Evolutionary conservation across 441 rosid genomes (phyloP), one percentile per base, ranked within the genome.

Genomic region (Adansonia madagascariensis): DNA sequence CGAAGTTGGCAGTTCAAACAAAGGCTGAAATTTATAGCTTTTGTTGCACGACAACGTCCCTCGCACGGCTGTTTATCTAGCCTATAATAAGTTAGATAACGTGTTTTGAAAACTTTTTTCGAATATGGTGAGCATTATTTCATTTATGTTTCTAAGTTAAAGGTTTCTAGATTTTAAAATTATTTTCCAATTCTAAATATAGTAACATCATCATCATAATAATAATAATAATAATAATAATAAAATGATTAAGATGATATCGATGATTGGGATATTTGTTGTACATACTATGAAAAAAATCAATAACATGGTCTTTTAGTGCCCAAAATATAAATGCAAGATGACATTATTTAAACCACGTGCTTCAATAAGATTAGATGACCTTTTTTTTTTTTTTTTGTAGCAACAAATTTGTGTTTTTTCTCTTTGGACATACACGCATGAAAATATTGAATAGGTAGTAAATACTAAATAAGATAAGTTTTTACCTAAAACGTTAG

Each of bases 21-120:
- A 6, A 15, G 59, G 46, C 79, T 64, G 70, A 46, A 57, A 41
- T 66, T 47, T 69, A 47, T 86, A 82, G 79, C 94, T 87, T 88
- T 61, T 11, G 67, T 75, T 73, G 78, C 89, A 88, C 88, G 94
- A 83, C 78, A 84, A 72, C 83, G 78, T 85, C 78, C 69, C 74
- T 56, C 69, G 73, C 92, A 86, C 90, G 92, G 84, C 47, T 35
- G 80, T 67, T 78, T 63, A 62, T 76, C 77, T 69, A 68, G 88
- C 88, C 85, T 0, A 14, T 14, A 2, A 12, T 50, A 12, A 50
- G n/a, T 12, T 14, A 50, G n/a, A 15, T 35, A 63, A 39, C 67
- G 46, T 14, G 67, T 31, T 63, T 35, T 63, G 20, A 7, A 63
- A 63, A 63, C 44, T 62, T 62, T 10, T 27, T 61, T 61, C 31